Evolutionary conservation across 257 asterid genomes (phyloP), one percentile per base, ranked within the genome.

Genomic region (Eustoma russellianum): DNA sequence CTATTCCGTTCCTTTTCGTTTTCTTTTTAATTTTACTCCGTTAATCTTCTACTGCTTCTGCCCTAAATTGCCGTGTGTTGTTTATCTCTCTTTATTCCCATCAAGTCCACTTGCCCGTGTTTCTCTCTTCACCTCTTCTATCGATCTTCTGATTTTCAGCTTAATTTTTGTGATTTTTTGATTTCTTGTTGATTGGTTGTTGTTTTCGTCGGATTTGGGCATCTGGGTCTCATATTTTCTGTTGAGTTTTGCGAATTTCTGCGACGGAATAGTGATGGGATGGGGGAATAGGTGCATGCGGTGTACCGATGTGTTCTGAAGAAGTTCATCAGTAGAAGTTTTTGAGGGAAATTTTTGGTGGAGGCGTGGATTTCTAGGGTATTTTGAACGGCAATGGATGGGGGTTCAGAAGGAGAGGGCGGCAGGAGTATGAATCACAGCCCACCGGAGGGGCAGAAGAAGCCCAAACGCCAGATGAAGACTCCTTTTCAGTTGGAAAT

Each of bases 391-490:
- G 66, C 55, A 48, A 83, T 88, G 97, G 99, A 88, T 67, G 74
- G 77, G 43, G 94, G 77, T 68, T 85, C 97, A 12, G 94, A 88
- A 46, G 97, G 80, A 10, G 97, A 87, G 71, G 70, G 77, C 63
- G 64, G 76, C 34, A 69, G 33, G 73, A 66, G 68, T 56, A 55
- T 64, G 66, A 64, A 75, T 73, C 86, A 74, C 54, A 68, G 84
- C 67, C 73, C 81, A 5, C 24, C 70, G 17, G 92, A 80, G 50
- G 83, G 72, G 24, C 70, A 83, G 24, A 92, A 85, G 91, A 77
- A 84, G 82, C 88, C 99, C 49, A 92, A 92, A 66, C 86, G 99
- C 35, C 97, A 88, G 93, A 92, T 92, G 99, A 92, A 92, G 83
- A 92, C 99, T 64, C 97, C 97, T 18, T 85, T 75, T 70, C 99